Conservation (phyloP, 1,139 yeast species). For the Hyphopichia pseudoburtonii region DNA sequence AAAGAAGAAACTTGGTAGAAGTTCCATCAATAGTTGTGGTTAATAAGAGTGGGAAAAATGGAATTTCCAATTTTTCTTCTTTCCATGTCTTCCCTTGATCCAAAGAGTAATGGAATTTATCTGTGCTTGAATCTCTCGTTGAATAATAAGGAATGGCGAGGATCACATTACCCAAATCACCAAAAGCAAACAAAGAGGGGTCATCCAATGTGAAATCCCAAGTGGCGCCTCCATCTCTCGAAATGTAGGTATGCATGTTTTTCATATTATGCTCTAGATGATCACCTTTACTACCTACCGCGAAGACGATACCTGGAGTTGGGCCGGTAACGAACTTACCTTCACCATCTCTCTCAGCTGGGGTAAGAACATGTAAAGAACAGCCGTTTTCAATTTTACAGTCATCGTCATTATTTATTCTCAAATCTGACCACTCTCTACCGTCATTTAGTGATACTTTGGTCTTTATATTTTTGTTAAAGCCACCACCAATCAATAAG, state of each 20-base stretch:
- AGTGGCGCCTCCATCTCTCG: slow-evolving; percentile 75
- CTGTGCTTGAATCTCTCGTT: slow-evolving; percentile 16
- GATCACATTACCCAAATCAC: slow-evolving; percentile 78
- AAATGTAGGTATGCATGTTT: slow-evolving; percentile 53
- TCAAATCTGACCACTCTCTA: slow-evolving; percentile 55
- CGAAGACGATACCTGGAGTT: slow-evolving; percentile 72
- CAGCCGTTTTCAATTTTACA: slow-evolving; percentile 51
- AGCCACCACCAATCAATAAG: slow-evolving; percentile 26
- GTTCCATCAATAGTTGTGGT: slow-evolving; percentile 76
- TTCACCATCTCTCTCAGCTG: slow-evolving; percentile 52
- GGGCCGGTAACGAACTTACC: slow-evolving; percentile 61
- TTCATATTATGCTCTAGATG: slow-evolving; percentile 20
- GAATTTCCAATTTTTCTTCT: slow-evolving; percentile 46
- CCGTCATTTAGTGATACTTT: slow-evolving; percentile 66
- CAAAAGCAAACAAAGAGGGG: slow-evolving; percentile 63
- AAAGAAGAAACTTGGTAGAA: slow-evolving; percentile 56
- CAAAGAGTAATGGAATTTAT: slow-evolving; percentile 55
- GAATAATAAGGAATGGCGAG: slow-evolving; percentile 54
- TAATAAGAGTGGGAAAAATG: slow-evolving; percentile 46
- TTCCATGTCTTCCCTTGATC: slow-evolving; percentile 77
- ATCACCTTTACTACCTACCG: slow-evolving; percentile 54
- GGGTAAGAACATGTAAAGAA: slow-evolving; percentile 54
- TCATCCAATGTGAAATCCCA: slow-evolving; percentile 63
- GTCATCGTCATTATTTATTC: slow-evolving; percentile 42
- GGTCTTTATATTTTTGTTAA: slow-evolving; percentile 17